These are phyloP conservation scores for Xylaria multiplex DNA, from an alignment of 2,329 filamentous ascomycete species.

Conservation along the genomic window DNA sequence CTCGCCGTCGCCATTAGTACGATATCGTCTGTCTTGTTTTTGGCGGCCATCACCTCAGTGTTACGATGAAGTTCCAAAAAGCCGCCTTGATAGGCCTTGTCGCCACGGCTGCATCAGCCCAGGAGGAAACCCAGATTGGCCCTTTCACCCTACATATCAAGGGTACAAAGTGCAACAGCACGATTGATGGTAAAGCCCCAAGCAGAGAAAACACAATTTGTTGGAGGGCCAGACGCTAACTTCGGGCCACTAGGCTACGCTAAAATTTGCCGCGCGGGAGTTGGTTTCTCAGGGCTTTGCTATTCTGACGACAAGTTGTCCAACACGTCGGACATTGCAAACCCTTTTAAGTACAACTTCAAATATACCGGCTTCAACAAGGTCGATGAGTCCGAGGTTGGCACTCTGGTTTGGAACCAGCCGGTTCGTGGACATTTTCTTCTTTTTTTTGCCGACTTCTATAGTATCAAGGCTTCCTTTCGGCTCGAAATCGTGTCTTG, in stretches of 20 bases:
- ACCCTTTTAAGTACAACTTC: slow-evolving; percentile 47
- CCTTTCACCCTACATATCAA: slow-evolving; percentile 51
- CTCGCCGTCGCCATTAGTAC: slow-evolving; percentile 18
- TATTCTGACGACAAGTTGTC: slow-evolving; percentile 34
- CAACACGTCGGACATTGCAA: slow-evolving; percentile 17
- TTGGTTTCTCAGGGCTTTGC: slow-evolving; percentile 51
- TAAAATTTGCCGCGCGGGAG: slow-evolving; percentile 50
- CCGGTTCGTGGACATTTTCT: slow-evolving; percentile 20
- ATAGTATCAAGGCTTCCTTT: too few relatives aligned
- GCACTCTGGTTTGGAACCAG: slow-evolving; percentile 48
- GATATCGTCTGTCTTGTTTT: background rate
- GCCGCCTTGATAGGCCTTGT: slow-evolving; percentile 45
- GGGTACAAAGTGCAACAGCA: slow-evolving; percentile 41
- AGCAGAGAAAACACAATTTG: background rate
- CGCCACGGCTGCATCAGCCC: slow-evolving; percentile 45
- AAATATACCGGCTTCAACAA: slow-evolving; percentile 46
- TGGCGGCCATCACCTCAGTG: slow-evolving; percentile 2
- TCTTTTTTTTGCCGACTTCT: too few relatives aligned
- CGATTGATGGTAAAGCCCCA: slow-evolving; percentile 43
- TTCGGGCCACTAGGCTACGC: slow-evolving; percentile 43
- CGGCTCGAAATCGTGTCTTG: too few relatives aligned
- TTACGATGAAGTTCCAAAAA: slow-evolving; percentile 47
- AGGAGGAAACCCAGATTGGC: slow-evolving; percentile 45
- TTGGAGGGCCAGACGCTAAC: slow-evolving; percentile 26
- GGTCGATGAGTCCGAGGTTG: slow-evolving; percentile 38